Base-by-base conservation (phyloP, 2,329 filamentous ascomycete genomes). In the Calonectria hongkongensis region DNA sequence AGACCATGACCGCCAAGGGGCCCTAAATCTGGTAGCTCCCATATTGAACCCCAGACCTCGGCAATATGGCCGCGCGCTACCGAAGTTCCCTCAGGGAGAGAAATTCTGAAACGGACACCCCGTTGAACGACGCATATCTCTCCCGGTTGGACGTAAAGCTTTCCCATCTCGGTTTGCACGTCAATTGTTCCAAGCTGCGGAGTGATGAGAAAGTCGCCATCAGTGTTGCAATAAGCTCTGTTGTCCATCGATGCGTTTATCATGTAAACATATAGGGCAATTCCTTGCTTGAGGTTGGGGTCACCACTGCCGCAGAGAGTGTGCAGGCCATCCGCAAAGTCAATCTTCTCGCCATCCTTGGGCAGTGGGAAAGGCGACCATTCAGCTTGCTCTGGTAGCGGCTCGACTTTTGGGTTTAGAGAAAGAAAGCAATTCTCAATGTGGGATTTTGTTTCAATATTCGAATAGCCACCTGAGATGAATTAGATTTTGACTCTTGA, bases 111-210 rank as follows among this genome's bases (percentile, higher is more conserved):
- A 15, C 72, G 86, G 85, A 2, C 85, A 86, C 92, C 92, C 25
- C 91, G 88, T 30, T 90, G 92, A 41, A 94, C 90, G 21, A 94
- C 88, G 68, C 87, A 88, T 54, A 94, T 89, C 81, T 94, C 92
- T 50, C 91, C 92, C 0, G 91, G 92, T 15, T 91, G 89, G 6
- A 93, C 91, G 67, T 91, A 87, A 3, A 93, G 80, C 47, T 87
- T 87, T 15, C 92, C 92, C 28, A 93, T 87, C 80, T 94, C 92
- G 9, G 92, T 94, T 80, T 92, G 91, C 63, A 94, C 91, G 78
- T 93, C 89, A 16, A 94, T 85, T 0, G 88, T 85, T 25, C 92
- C 92, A 13, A 60, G 36, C 33, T 60, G 74, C 3, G 54, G 54
- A 8, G 54, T 60, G 21, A 60, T 60, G 54, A 60, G 54, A 39